phyloP scores from a whole-genome alignment of 2,329 filamentous ascomycete species.

The Monilinia polystroma region DNA sequence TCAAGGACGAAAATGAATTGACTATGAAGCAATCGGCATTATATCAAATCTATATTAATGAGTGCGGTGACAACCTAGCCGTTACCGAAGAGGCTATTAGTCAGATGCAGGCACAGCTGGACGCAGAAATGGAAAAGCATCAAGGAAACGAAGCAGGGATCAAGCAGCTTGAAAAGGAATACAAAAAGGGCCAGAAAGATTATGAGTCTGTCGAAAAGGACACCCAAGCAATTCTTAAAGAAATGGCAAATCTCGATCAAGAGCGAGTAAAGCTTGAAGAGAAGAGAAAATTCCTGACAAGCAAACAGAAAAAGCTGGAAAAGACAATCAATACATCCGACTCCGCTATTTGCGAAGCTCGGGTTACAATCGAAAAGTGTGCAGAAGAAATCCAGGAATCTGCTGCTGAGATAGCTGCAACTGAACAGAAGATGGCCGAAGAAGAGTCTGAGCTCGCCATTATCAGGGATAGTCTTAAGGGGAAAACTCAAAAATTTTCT shows the following conservation, averaged over 20 bases:
- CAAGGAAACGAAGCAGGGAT: constrained; percentile 87
- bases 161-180: constrained; percentile 82
- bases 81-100: constrained; percentile 86
- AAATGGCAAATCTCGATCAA: constrained; percentile 91
- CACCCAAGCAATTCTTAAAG: constrained; percentile 75
- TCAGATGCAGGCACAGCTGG: constrained; percentile 85
- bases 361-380: constrained; percentile 75
- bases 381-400: constrained; percentile 75
- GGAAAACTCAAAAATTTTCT: constrained; percentile 92
- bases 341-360: constrained; percentile 70
- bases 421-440: constrained; percentile 72
- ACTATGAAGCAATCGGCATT: constrained; percentile 84
- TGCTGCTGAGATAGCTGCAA: constrained; percentile 66
- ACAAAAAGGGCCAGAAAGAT: constrained; percentile 78
- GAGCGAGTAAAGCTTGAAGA: constrained; percentile 97
- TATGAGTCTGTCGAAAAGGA: constrained; percentile 81
- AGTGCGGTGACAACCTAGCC: constrained; percentile 83
- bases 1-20: constrained; percentile 91
- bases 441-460: constrained; percentile 79
- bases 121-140: constrained; percentile 87
- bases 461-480: constrained; percentile 87
- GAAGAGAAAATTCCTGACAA: constrained; percentile 88
- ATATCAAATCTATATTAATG: constrained; percentile 87
- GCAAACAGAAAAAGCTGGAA: constrained; percentile 93
- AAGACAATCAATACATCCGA: constrained; percentile 80